Conservation (phyloP, 441 rosid species). For the Adansonia madagascariensis region DNA sequence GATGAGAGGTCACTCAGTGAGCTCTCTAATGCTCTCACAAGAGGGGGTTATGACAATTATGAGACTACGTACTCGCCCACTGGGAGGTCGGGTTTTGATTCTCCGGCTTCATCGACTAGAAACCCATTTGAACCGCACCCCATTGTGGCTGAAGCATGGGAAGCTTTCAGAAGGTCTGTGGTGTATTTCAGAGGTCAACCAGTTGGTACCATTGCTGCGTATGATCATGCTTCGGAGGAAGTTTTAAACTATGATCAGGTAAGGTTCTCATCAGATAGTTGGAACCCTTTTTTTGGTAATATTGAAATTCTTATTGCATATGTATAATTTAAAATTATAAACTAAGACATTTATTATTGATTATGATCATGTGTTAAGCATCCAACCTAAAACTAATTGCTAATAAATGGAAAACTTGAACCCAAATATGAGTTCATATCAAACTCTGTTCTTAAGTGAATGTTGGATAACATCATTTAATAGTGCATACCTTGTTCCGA, state of each 20-base stretch:
- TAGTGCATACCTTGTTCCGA: neutral
- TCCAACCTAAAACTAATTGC: neutral
- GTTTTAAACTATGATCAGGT: slow-evolving; percentile 90
- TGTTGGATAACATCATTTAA: neutral
- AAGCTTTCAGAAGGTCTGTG: slow-evolving; percentile 68
- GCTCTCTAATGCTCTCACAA: slow-evolving; percentile 53
- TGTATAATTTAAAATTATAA: slow-evolving; percentile 2
- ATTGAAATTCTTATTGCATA: neutral
- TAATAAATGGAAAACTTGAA: neutral
- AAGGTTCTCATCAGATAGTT: slow-evolving; percentile 18
- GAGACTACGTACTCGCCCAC: slow-evolving; percentile 69
- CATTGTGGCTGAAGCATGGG: slow-evolving; percentile 96
- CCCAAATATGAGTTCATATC: neutral
- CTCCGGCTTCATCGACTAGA: slow-evolving; percentile 52
- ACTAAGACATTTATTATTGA: slow-evolving; percentile 10
- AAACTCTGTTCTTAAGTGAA: neutral
- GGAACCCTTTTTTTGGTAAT: neutral
- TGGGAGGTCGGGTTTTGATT: slow-evolving; percentile 60
- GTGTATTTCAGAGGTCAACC: slow-evolving; percentile 80
- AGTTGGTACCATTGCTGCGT: slow-evolving; percentile 88
- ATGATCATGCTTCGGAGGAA: slow-evolving; percentile 51
- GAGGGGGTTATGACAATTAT: slow-evolving; percentile 48
- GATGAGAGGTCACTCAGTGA: slow-evolving; percentile 87
- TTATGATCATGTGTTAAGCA: neutral
- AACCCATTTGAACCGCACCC: slow-evolving; percentile 88